Evolutionary conservation across 1,284 basidiomycete species (phyloP).

Genomic region (Laetiporus sulphureus): DNA sequence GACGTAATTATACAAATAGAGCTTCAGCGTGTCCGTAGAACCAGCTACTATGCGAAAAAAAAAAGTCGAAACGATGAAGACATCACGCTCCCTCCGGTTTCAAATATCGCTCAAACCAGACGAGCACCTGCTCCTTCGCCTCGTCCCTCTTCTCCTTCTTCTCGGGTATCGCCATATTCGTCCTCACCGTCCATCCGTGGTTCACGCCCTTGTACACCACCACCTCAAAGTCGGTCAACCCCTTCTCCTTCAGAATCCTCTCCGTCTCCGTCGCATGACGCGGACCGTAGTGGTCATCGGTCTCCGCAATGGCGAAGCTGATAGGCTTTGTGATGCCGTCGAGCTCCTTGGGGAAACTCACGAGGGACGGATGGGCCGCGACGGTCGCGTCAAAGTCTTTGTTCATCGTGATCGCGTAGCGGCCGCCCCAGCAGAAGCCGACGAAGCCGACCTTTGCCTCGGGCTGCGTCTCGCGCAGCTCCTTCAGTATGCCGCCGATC

Average conservation of each 20-base stretch:
- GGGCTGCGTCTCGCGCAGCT: conserved; percentile 12
- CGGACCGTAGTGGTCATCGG: conserved; percentile 9
- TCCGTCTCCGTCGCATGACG: conserved; percentile 14
- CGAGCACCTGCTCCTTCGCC: conserved; percentile 15
- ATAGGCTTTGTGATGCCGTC: conserved; percentile 14
- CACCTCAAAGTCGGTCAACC: conserved; percentile 16
- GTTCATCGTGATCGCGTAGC: conserved; percentile 20
- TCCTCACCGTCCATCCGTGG: conserved; percentile 19
- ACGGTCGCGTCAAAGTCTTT: conserved; percentile 17
- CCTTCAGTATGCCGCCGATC: conserved; percentile 9
- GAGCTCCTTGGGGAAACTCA: conserved; percentile 17
- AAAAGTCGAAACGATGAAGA: too few species aligned
- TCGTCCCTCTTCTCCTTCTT: conserved; percentile 18
- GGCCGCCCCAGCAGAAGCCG: conserved; percentile 23
- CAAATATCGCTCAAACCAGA: conserved; percentile 17
- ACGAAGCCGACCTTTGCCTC: conserved; percentile 16
- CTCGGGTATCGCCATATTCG: conserved; percentile 11
- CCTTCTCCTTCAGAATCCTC: conserved; percentile 13
- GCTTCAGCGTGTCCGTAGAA: too few species aligned
- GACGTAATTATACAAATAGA: too few species aligned
- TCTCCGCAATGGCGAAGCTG: conserved; percentile 15
- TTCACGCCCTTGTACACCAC: conserved; percentile 17
- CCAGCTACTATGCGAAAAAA: too few species aligned
- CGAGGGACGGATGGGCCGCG: conserved; percentile 19
- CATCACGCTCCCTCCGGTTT: background rate